Evolutionary conservation across 345 rosid genomes (phyloP).

Genomic region (Moricandia moricandioides): DNA sequence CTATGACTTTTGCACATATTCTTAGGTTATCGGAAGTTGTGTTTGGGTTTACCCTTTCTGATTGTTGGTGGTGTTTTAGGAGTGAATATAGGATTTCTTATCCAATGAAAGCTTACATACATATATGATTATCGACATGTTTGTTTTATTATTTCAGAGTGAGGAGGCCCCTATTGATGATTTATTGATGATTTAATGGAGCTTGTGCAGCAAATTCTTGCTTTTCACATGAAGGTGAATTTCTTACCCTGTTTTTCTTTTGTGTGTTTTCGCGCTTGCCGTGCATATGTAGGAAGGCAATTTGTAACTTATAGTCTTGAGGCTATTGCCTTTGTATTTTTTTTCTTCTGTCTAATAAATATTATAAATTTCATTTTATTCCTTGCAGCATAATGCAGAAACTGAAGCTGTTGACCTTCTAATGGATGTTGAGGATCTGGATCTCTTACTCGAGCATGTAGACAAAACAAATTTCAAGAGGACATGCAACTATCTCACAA

Average conservation of each 20-base stretch:
- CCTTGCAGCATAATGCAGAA: conserved; percentile 1
- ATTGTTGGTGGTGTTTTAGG: conserved; percentile 20
- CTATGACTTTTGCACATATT: not conserved
- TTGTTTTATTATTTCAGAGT: not conserved
- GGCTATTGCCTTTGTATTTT: not conserved
- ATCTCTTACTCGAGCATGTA: not conserved
- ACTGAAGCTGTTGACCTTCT: not conserved
- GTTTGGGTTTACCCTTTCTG: not conserved
- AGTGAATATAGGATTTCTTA: conserved; percentile 2
- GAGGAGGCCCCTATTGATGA: not conserved
- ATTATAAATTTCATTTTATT: not conserved
- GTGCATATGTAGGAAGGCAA: not conserved
- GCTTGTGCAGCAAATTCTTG: not conserved
- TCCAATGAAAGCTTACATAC: conserved; percentile 5
- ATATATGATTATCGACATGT: conserved; percentile 3
- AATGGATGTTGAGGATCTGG: not conserved
- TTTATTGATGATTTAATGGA: not conserved
- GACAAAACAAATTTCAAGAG: conserved; percentile 71
- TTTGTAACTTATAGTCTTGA: not conserved
- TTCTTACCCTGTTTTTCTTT: not conserved
- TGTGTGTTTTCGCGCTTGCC: not conserved
- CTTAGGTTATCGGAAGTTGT: conserved; percentile 6
- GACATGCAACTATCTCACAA: conserved; percentile 87
- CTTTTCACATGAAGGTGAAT: not conserved
- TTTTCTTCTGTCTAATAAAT: conserved; percentile 4